Percentiles rank a stretch among this genome's conserved stretches.
Conservation (phyloP, 306 rosid species). For the Vicia faba region DNA sequence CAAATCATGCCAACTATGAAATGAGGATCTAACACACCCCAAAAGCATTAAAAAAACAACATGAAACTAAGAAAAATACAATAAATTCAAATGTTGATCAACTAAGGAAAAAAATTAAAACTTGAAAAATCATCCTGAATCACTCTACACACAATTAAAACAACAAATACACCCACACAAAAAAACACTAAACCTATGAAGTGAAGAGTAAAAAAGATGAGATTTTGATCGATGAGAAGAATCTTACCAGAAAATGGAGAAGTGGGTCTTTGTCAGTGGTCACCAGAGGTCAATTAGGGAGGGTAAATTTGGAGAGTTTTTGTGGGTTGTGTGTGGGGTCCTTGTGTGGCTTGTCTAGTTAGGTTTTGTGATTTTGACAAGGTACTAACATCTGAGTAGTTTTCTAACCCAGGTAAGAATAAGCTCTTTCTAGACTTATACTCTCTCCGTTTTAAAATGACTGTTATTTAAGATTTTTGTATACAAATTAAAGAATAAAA, state of each 20-base stretch:
- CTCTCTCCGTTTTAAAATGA: too few species aligned
- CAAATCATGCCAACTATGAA: slow-evolving; percentile 10
- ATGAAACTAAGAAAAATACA: not conserved
- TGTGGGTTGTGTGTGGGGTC: too few species aligned
- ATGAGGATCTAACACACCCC: slow-evolving; percentile 17
- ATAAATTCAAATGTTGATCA: not conserved
- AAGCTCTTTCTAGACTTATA: too few species aligned
- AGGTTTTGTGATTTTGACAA: too few species aligned
- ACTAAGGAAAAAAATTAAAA: not conserved
- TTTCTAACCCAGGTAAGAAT: too few species aligned
- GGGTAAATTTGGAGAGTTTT: not conserved
- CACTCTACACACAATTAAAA: not conserved
- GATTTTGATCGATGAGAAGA: not conserved
- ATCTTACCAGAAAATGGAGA: slow-evolving; percentile 40
- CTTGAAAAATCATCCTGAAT: slow-evolving; percentile 9
- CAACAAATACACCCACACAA: too few species aligned
- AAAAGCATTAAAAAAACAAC: not conserved
- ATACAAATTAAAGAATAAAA: too few species aligned
- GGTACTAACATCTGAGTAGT: too few species aligned
- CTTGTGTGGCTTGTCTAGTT: too few species aligned
- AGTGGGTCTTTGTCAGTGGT: slow-evolving; percentile 16
- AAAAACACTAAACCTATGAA: slow-evolving; percentile 1
- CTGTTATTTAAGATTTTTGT: too few species aligned
- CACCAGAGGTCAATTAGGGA: slow-evolving; percentile 9
- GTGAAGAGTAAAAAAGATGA: not conserved